Evolutionary conservation across 306 rosid genomes (phyloP).

Genomic region (Carpinus fangiana): DNA sequence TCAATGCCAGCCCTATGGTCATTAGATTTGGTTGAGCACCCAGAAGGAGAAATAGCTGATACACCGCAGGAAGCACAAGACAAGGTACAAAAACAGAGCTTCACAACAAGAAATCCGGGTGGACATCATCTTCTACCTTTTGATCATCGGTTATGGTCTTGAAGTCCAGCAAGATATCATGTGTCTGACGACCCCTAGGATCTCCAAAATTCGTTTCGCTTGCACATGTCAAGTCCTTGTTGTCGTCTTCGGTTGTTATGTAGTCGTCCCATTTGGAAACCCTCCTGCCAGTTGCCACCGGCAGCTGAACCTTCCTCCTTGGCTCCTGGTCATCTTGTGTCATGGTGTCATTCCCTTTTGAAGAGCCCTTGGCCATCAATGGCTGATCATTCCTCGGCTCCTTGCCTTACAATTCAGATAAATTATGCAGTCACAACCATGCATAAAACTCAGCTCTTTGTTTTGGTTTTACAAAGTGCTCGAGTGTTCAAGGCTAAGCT

Average conservation of each 20-base stretch:
- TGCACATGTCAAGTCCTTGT: conserved; percentile 7
- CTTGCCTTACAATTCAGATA: conserved; percentile 29
- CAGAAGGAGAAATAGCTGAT: not conserved
- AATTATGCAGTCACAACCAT: not conserved
- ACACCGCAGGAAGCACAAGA: not conserved
- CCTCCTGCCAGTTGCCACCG: conserved; percentile 13
- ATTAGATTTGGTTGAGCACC: not conserved
- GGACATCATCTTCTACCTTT: conserved; percentile 73
- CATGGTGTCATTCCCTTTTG: conserved; percentile 20
- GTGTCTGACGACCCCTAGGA: conserved; percentile 5
- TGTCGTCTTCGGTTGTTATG: conserved; percentile 41
- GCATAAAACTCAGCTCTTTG: not conserved
- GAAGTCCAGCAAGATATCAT: conserved; percentile 13
- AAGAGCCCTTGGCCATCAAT: conserved; percentile 11
- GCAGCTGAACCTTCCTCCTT: conserved; percentile 22
- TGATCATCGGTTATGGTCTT: conserved; percentile 46
- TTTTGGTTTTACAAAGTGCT: not conserved
- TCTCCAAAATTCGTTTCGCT: conserved; percentile 12
- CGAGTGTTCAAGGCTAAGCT: not conserved
- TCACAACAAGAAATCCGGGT: conserved; percentile 78
- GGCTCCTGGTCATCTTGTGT: conserved; percentile 15
- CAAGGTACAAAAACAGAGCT: not conserved
- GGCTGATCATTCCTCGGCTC: conserved; percentile 19
- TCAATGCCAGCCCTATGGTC: not conserved
- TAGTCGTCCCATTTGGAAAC: conserved; percentile 72